phyloP scores from a whole-genome alignment of 2,329 filamentous ascomycete genomes.

The Biscogniauxia sp. region DNA sequence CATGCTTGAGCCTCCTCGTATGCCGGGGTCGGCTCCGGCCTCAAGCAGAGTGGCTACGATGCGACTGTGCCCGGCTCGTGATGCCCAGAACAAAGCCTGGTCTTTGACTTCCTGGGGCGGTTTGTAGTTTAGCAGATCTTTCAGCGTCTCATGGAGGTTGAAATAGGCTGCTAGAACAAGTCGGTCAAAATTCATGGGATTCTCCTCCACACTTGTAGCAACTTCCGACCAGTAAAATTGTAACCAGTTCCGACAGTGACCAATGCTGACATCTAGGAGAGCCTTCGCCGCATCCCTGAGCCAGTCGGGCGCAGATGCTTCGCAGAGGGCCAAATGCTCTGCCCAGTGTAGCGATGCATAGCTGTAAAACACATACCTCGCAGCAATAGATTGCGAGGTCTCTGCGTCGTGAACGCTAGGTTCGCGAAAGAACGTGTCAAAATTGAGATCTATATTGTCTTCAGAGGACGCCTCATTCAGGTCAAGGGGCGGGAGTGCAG shows the following conservation, averaged over 20 bases:
- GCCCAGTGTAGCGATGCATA: slow-evolving; percentile 39
- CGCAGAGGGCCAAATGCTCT: slow-evolving; percentile 30
- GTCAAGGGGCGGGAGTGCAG: background rate
- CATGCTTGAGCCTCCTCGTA: slow-evolving; percentile 4
- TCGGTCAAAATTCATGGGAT: slow-evolving; percentile 20
- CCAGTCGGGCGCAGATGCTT: slow-evolving; percentile 14
- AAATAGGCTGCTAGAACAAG: slow-evolving; percentile 34
- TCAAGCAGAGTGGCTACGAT: slow-evolving; percentile 25
- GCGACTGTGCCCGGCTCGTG: slow-evolving; percentile 22
- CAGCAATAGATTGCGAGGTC: slow-evolving; percentile 21
- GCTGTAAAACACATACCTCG: slow-evolving; percentile 32
- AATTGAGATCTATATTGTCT: slow-evolving; percentile 8
- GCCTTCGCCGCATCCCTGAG: slow-evolving; percentile 17
- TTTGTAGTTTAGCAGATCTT: slow-evolving; percentile 13
- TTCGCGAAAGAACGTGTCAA: slow-evolving; percentile 28
- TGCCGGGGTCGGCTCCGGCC: slow-evolving; percentile 22
- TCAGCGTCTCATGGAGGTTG: slow-evolving; percentile 26
- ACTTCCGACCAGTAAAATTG: slow-evolving; percentile 29
- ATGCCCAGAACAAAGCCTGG: slow-evolving; percentile 33
- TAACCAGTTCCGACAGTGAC: slow-evolving; percentile 33
- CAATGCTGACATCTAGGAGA: slow-evolving; percentile 18
- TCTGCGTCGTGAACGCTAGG: slow-evolving; percentile 21
- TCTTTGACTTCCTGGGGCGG: slow-evolving; percentile 11
- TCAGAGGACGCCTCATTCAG: background rate
- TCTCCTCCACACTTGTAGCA: slow-evolving; percentile 20